Base-by-base conservation (phyloP, 129 eudicot genomes). In the Flaveria sonorensis region DNA sequence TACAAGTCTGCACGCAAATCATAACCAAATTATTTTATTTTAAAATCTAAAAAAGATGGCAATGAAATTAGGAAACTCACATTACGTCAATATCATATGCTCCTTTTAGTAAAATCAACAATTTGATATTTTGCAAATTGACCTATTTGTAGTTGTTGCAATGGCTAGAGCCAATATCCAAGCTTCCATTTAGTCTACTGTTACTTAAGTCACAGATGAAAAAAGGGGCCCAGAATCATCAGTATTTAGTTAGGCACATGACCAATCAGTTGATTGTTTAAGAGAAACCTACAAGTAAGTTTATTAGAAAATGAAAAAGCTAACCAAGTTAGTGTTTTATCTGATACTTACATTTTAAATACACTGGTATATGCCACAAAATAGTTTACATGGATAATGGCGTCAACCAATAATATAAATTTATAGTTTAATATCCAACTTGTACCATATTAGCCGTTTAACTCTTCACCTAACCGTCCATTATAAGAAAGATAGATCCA, bases 51-150 rank as follows among this genome's bases (percentile, higher is more conserved):
- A 21, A 57, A 23, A 59, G 2, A 59, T 45, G 61, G 26, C 74
- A 77, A 19, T 13, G 19, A 14, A 21, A 23, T 36, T 24, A 42
- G 12, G 73, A 23, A n/a, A n/a, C n/a, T n/a, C n/a, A n/a, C n/a
- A n/a, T n/a, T n/a, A n/a, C n/a, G n/a, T n/a, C n/a, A n/a, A 72
- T 36, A 40, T 10, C 28, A 50, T 55, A 12, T 55, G 6, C 51
- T 73, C 20, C 84, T 66, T 80, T 73, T 79, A 67, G 46, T 48
- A 80, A 80, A 80, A 56, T 36, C 51, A 26, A 3, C n/a, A 28
- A 76, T 82, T 64, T 78, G 83, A 80, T 92, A 86, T 88, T 76
- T 89, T 81, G 83, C 85, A 92, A 82, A 77, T 92, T 90, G 71
- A 90, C 87, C 45, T 85, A 87, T 74, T 74, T 88, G 86, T 75